phyloP scores from a whole-genome alignment of 768 basidiomycete genomes.

The Russula sp. region DNA sequence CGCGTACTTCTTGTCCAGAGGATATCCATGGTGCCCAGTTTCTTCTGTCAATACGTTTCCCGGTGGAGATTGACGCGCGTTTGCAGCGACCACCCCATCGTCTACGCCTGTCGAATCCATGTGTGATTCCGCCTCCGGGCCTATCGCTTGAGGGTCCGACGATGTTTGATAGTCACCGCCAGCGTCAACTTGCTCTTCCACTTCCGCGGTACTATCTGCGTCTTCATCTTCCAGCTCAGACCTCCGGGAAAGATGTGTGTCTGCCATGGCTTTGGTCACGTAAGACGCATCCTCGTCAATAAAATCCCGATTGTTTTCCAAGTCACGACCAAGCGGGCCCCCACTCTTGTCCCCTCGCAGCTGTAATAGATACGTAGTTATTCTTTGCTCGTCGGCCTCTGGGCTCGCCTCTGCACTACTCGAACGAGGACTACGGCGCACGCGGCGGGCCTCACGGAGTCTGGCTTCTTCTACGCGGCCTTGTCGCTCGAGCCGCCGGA shows the following conservation, averaged over 20 bases:
- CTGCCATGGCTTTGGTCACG: neutral
- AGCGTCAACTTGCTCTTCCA: conserved; percentile 9
- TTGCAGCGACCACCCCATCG: neutral
- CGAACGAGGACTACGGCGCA: conserved; percentile 3
- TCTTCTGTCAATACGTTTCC: neutral
- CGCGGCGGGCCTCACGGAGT: conserved; percentile 17
- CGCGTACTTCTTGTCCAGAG: neutral
- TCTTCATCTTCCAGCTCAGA: neutral
- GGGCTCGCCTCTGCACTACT: conserved; percentile 8
- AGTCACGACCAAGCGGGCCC: neutral
- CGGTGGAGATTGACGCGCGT: neutral
- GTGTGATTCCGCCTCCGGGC: neutral
- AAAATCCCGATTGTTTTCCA: neutral
- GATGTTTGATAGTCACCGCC: neutral
- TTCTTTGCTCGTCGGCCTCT: conserved; percentile 4
- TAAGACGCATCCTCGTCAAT: neutral
- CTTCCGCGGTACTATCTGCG: conserved; percentile 5
- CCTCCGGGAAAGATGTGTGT: neutral
- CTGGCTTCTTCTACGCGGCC: conserved; percentile 26
- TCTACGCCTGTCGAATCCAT: neutral
- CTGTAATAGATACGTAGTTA: conserved; percentile 7
- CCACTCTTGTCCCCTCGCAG: conserved; percentile 3
- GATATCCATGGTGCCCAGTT: neutral
- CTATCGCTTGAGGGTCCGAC: neutral
- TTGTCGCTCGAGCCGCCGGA: conserved; percentile 17